Evolutionary conservation across 225 moss, liverwort and hornwort species (phyloP).

Genomic region (Polytrichum formosum): DNA sequence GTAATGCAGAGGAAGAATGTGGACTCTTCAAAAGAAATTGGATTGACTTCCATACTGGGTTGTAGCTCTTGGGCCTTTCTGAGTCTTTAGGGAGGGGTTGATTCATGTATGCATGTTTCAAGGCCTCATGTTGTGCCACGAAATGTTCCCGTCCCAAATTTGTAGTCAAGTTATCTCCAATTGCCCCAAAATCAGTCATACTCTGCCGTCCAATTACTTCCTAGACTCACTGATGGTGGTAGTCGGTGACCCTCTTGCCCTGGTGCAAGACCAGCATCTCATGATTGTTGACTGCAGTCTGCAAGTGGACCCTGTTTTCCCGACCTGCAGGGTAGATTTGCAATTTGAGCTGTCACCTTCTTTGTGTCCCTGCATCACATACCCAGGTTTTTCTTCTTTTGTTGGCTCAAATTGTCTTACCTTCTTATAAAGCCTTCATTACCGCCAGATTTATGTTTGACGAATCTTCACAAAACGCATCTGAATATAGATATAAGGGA

Average conservation of each 20-base stretch:
- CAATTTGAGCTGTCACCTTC: constrained; percentile 69
- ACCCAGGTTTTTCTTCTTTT: constrained; percentile 45
- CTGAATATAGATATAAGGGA: no score
- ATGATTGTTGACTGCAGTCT: constrained; percentile 90
- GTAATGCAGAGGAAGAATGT: not conserved
- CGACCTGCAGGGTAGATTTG: constrained; percentile 83
- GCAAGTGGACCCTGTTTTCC: constrained; percentile 80
- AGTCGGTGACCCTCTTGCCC: constrained; percentile 62
- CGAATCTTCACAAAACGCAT: no score
- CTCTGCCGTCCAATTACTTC: constrained; percentile 78
- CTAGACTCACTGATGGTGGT: constrained; percentile 65
- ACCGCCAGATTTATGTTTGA: constrained; percentile 10
- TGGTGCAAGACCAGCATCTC: constrained; percentile 78
- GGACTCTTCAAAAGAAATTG: no score
- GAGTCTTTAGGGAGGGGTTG: constrained; percentile 87
- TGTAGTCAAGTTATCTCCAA: constrained; percentile 60
- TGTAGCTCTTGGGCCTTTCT: constrained; percentile 90
- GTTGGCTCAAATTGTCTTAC: constrained; percentile 46
- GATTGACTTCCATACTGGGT: constrained; percentile 48
- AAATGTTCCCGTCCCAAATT: constrained; percentile 68
- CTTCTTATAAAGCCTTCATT: constrained; percentile 30
- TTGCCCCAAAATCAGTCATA: constrained; percentile 58
- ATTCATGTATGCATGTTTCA: constrained; percentile 86
- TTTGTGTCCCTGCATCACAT: constrained; percentile 69
- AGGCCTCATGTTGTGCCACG: constrained; percentile 71